Evolutionary conservation across 352 stramenopile genomes (phyloP).

Genomic region (Thalassiosira mediterranea): DNA sequence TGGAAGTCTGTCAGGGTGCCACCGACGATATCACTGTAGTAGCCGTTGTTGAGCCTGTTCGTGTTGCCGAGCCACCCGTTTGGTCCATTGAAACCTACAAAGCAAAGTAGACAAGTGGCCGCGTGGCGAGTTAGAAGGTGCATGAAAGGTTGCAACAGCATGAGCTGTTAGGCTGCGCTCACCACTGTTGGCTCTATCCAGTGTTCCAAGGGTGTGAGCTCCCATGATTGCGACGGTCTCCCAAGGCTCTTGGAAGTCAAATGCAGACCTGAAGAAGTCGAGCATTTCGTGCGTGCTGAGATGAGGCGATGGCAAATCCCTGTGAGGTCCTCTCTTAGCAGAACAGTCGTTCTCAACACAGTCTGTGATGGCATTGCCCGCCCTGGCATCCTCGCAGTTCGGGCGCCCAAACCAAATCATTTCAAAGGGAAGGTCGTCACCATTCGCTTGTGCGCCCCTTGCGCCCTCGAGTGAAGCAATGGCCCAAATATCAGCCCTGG

Average conservation of each 20-base stretch:
- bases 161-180: too few relatives aligned
- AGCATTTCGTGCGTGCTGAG: conserved; percentile 39
- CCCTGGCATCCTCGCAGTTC: conserved; percentile 24
- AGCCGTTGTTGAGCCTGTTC: conserved; percentile 5
- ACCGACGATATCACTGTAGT: conserved; percentile 7
- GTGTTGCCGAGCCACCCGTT: conserved; percentile 27
- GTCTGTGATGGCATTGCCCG: conserved; percentile 38
- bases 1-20: conserved; percentile 1
- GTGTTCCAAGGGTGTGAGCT: conserved; percentile 55
- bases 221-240: conserved; percentile 46
- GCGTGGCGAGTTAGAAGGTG: too few relatives aligned
- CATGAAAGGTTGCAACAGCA: too few relatives aligned
- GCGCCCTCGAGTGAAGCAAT: conserved; percentile 33
- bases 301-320: not conserved
- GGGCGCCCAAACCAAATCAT: conserved; percentile 26
- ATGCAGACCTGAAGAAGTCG: conserved; percentile 26
- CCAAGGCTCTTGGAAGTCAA: conserved; percentile 20
- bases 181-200: conserved; percentile 23
- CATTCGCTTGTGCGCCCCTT: not conserved
- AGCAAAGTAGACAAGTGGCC: too few relatives aligned
- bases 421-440: conserved; percentile 14
- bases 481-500: conserved; percentile 65
- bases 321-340: conserved; percentile 1
- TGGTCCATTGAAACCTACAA: not conserved
- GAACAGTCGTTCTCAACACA: conserved; percentile 4